Base-by-base conservation (phyloP, 148 eudicot genomes). In the Rheum nobile region DNA sequence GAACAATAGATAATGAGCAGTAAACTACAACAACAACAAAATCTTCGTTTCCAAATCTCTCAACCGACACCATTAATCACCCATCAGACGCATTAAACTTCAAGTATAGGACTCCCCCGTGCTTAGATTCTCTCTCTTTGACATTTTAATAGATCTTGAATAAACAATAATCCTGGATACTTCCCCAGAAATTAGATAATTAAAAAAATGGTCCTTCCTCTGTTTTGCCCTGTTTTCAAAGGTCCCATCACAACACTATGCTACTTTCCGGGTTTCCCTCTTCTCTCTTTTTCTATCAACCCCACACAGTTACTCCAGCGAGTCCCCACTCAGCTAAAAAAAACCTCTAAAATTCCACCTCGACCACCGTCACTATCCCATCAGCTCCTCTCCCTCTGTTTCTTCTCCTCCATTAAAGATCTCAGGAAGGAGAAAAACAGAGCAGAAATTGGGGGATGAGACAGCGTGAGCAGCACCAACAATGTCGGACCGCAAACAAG, bases 401-500 rank as follows among this genome's bases (percentile, higher is more conserved):
- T 29, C 35, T 16, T 16, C 22, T 65, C 70, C 39, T 16, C 70
- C 39, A 31, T 34, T 16, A 32, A 34, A 32, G 0, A n/a, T n/a
- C 34, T 57, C 67, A 50, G 57, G 19, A 59, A 50, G 67, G 10
- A 17, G 21, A 31, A 65, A 65, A 65, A 65, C 39, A 32, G 41
- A 17, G 41, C 21, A 65, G 32, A 34, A 34, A 3, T 17, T 26
- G 16, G 10, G 70, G 32, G 39, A 65, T 65, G 70, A 65, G 10
- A 32, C 70, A 65, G 35, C 4, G 67, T 29, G 35, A 61, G 67
- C 67, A 12, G 0, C 1, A 67, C 21, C 16, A 50, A 73, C 57
- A 50, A 87, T 84, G 88, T 81, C 87, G 32, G 83, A 82, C 21
- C 63, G 71, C 17, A 82, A 79, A 26, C 71, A 78, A 10, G 73